Percentiles rank a stretch among this genome's conserved stretches.
phyloP scores from a whole-genome alignment of 495 filamentous ascomycete genomes.

The Podospora bellae-mahoneyi region DNA sequence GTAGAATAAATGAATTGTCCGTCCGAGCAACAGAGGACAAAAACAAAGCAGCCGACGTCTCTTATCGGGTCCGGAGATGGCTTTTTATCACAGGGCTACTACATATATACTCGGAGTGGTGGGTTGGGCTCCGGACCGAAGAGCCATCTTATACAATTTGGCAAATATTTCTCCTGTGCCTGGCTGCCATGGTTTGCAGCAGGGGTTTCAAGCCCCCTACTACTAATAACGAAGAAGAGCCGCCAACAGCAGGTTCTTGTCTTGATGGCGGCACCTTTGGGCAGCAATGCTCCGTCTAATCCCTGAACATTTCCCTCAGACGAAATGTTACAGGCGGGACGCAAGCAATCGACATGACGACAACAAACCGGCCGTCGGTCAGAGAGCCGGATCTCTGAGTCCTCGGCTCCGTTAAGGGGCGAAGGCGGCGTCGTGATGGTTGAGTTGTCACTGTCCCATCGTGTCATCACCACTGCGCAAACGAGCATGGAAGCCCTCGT shows the following conservation, averaged over 20 bases:
- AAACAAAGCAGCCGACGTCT: not conserved
- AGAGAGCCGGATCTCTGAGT: conserved; percentile 2
- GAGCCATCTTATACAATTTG: conserved; percentile 40
- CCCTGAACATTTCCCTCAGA: conserved; percentile 28
- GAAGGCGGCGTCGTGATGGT: conserved; percentile 5
- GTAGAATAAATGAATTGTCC: not conserved
- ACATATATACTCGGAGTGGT: not conserved
- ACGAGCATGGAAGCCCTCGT: conserved; percentile 10
- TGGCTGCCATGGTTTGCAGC: conserved; percentile 6
- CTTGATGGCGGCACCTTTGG: conserved; percentile 35
- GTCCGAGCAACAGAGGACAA: conserved; percentile 2
- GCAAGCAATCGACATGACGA: conserved; percentile 14
- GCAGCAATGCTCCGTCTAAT: conserved; percentile 48
- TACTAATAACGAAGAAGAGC: not conserved
- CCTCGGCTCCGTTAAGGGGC: conserved; percentile 14
- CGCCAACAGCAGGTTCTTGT: not conserved
- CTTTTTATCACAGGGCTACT: not conserved
- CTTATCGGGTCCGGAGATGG: not conserved
- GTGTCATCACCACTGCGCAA: conserved; percentile 20
- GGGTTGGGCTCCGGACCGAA: conserved; percentile 31
- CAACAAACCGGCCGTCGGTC: conserved; percentile 25
- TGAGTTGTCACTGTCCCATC: conserved; percentile 19
- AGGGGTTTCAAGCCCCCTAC: conserved; percentile 14
- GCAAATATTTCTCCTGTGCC: conserved; percentile 15
- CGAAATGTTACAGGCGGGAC: conserved; percentile 12